Base-by-base conservation (phyloP, 148 eudicot species). In the Agrostemma githago region DNA sequence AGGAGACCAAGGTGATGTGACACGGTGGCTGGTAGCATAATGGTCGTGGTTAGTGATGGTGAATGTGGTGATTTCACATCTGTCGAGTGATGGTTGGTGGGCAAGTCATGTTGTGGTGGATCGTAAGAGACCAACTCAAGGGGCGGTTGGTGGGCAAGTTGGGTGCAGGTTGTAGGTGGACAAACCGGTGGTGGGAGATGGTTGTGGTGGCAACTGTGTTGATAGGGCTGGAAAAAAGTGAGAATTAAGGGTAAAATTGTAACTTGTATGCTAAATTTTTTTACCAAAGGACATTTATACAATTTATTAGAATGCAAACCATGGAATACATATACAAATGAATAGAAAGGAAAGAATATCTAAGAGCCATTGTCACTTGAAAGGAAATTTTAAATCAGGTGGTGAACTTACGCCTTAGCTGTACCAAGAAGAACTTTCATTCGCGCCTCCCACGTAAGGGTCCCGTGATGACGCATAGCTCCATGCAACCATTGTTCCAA, bases 401-500 rank as follows among this genome's bases (percentile, higher is more conserved):
- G 20, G 72, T 75, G 68, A 53, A 83, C 91, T 87, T 86, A 92
- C 97, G 97, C 97, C 72, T 86, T 92, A 40, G 97, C 96, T 16
- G 93, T 90, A 64, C 97, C 97, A 39, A 87, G 86, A 77, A 92
- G 88, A 86, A 92, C 88, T 85, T 92, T 92, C 76, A 90, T 84
- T 43, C 97, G 90, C 71, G 96, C 93, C 76, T 92, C 96, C 97
- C 97, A 92, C 19, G 92, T 88, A 77, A 92, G 81, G 75, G 68
- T 77, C 51, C 93, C 93, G 70, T 85, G 86, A 21, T 90, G 91
- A 71, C 87, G 82, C 91, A 90, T 88, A 63, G 88, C 93, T 66
- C 97, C 97, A 80, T 92, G 97, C 76, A 92, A 90, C 97, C 97
- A 92, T 82, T 92, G 96, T 80, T 92, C 97, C 82, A 92, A 80